These are phyloP conservation scores for Hymenoscyphus salicellus DNA, from an alignment of 2,329 filamentous ascomycete species.

Conservation along the genomic window DNA sequence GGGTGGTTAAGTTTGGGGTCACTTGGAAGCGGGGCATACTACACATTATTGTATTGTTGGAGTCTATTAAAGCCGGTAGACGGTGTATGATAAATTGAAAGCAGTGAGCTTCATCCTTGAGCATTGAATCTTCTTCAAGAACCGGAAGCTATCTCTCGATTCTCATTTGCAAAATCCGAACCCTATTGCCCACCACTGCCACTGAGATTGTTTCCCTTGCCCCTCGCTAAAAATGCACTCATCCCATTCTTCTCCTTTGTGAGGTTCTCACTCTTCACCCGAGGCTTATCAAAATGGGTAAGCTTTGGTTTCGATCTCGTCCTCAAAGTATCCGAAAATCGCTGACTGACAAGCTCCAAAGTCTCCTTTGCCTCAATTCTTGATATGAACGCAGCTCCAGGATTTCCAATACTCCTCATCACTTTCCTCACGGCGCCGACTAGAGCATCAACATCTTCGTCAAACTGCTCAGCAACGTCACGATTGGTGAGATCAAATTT, in stretches of 20 bases:
- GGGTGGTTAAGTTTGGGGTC: slow-evolving; percentile 9
- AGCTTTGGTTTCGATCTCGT: slow-evolving; percentile 66
- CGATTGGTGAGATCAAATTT: slow-evolving; percentile 33
- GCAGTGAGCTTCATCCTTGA: slow-evolving; percentile 15
- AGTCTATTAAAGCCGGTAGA: slow-evolving; percentile 29
- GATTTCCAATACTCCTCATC: slow-evolving; percentile 65
- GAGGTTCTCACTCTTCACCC: slow-evolving; percentile 35
- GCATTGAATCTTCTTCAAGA: slow-evolving; percentile 9
- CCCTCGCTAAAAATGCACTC: slow-evolving; percentile 27
- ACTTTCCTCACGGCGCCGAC: slow-evolving; percentile 56
- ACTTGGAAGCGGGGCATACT: slow-evolving; percentile 14
- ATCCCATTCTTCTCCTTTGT: slow-evolving; percentile 31
- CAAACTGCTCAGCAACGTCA: slow-evolving; percentile 55
- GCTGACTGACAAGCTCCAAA: slow-evolving; percentile 70
- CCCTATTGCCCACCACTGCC: not conserved
- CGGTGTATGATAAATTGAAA: slow-evolving; percentile 35
- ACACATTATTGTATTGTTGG: slow-evolving; percentile 21
- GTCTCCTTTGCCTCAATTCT: slow-evolving; percentile 74
- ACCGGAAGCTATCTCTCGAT: not conserved
- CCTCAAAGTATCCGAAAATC: slow-evolving; percentile 68
- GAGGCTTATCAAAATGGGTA: slow-evolving; percentile 47
- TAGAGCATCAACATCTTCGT: slow-evolving; percentile 67
- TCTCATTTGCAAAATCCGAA: not conserved
- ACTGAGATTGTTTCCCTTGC: not conserved
- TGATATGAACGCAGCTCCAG: slow-evolving; percentile 68